Evolutionary conservation across 2,329 filamentous ascomycete genomes (phyloP), one percentile per base, ranked within the genome.

Genomic region (Fusarium equiseti): DNA sequence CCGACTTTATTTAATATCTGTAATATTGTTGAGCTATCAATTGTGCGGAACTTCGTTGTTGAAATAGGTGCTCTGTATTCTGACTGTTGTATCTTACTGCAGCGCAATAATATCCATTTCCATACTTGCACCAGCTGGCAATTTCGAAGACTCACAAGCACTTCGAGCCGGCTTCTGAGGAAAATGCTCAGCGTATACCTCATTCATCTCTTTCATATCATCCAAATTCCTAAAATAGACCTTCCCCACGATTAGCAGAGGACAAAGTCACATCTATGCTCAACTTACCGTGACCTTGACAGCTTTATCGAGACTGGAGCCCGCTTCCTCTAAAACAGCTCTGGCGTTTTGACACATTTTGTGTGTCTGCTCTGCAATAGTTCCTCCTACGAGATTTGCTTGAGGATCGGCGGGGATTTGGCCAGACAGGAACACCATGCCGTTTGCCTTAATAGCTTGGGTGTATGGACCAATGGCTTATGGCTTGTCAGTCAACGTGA

Each of bases 351-450:
- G 68, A 16, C 71, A 72, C 68, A 72, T 73, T 45, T 63, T 72
- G 26, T 70, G 71, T 4, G 63, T 56, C 52, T 72, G 73, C 5
- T 73, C 68, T 3, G 71, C 84, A 69, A 92, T 87, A 75, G 82
- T 87, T 22, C 90, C 90, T 42, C 88, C 82, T 68, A 91, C 82
- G 48, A 91, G 82, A 59, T 31, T 86, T 86, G 62, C 88, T 88
- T 8, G 78, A 72, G 82, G 81, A 76, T 91, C 87, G 62, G 88
- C 88, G 55, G 90, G 90, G 66, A 93, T 90, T 72, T 91, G 89
- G 63, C 91, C 91, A 0, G 90, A 92, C 73, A 91, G 85, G 80
- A 88, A 93, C n/a, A 93, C 85, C 65, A 90, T 84, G 59, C 87
- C 66, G 40, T 72, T 72, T 26, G 71, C 68, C 24, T 73, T 73